Conservation (phyloP, 345 rosid species). For the Brassica rapa region DNA sequence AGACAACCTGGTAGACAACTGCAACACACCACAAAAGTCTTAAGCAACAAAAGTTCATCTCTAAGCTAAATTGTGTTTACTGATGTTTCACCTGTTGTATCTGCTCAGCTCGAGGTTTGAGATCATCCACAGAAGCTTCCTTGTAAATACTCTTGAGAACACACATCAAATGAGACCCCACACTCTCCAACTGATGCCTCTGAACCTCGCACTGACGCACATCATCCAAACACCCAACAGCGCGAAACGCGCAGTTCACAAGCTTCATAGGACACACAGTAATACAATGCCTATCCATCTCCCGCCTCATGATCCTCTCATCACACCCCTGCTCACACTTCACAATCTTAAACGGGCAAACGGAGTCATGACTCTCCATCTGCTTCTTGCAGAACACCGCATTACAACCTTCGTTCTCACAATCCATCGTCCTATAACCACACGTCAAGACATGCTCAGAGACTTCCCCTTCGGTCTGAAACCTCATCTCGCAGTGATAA, state of each 20-base stretch:
- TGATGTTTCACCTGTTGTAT: slow-evolving; percentile 53
- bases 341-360: slow-evolving; percentile 81
- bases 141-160: slow-evolving; percentile 62
- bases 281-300: slow-evolving; percentile 91
- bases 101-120: slow-evolving; percentile 56
- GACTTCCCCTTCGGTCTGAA: slow-evolving; percentile 54
- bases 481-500: slow-evolving; percentile 72
- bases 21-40: slow-evolving; percentile 27
- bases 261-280: slow-evolving; percentile 87
- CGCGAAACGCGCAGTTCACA: slow-evolving; percentile 75
- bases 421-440: slow-evolving; percentile 62
- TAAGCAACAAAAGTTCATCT: not conserved
- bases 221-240: slow-evolving; percentile 69
- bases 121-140: slow-evolving; percentile 57
- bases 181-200: slow-evolving; percentile 53
- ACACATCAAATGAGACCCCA: slow-evolving; percentile 58
- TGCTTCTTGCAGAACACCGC: slow-evolving; percentile 53
- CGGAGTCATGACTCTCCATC: slow-evolving; percentile 63
- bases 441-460: slow-evolving; percentile 50
- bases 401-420: slow-evolving; percentile 71
- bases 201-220: slow-evolving; percentile 56
- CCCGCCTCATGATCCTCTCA: slow-evolving; percentile 66
- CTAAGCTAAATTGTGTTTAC: not conserved
- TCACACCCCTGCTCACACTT: slow-evolving; percentile 82
- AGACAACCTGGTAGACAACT: slow-evolving; percentile 53